Conservation (phyloP, 1,139 yeast species). For the Pneumocystis carinii region DNA sequence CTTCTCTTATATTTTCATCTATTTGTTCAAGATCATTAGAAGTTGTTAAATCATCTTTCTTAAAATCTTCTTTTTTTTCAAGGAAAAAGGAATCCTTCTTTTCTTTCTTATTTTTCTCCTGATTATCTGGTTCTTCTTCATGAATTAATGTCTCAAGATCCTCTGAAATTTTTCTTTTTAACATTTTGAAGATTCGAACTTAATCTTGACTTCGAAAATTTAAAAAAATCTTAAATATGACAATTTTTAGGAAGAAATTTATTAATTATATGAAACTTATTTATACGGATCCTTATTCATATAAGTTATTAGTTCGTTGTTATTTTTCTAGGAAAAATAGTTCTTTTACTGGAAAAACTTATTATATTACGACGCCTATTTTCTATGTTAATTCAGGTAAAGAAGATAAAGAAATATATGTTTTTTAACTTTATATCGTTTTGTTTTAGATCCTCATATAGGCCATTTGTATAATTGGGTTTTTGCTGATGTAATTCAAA, state of each 20-base stretch:
- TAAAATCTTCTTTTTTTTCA: neutral
- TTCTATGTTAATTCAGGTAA: slow-evolving; percentile 77
- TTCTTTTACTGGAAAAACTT: slow-evolving; percentile 16
- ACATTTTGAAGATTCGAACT: neutral
- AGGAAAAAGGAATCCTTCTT: neutral
- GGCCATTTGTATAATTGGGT: slow-evolving; percentile 89
- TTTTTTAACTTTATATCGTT: neutral
- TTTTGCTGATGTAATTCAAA: slow-evolving; percentile 56
- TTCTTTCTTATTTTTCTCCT: neutral
- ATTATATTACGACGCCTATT: slow-evolving; percentile 75
- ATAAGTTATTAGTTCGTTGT: no score
- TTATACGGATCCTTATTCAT: neutral
- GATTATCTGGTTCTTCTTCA: neutral
- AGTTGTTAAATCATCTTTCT: neutral
- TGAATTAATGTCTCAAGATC: neutral
- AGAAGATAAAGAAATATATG: neutral
- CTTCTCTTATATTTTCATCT: neutral
- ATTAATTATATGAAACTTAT: no score
- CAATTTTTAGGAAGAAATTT: neutral
- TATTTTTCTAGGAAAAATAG: neutral
- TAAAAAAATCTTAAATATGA: neutral
- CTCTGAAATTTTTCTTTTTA: neutral
- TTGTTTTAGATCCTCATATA: slow-evolving; percentile 48
- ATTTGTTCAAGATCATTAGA: neutral
- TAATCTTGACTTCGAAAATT: neutral